These are phyloP conservation scores for Aspergillus olivimuriae DNA, from an alignment of 495 filamentous ascomycete genomes.

Conservation along the genomic window DNA sequence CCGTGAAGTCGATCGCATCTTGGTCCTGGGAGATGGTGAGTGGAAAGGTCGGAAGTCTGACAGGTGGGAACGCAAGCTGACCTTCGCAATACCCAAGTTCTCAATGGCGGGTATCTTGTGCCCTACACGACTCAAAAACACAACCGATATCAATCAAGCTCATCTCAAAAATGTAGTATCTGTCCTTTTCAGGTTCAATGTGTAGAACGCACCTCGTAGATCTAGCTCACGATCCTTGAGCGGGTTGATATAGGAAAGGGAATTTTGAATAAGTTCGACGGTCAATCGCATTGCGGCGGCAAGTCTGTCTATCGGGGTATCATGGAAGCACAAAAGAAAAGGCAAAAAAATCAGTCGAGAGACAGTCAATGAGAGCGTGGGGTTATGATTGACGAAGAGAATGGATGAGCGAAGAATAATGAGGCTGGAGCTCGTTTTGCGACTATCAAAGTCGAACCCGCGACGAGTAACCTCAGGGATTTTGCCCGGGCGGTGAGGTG, in stretches of 20 bases:
- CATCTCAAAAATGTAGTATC: constrained; percentile 83
- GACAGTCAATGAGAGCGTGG: not conserved
- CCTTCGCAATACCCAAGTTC: constrained; percentile 93
- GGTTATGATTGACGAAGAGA: not conserved
- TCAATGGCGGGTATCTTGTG: constrained; percentile 97
- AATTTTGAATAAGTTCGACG: constrained; percentile 82
- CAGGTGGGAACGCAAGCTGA: constrained; percentile 21
- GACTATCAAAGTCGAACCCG: not conserved
- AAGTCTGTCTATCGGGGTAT: constrained; percentile 14
- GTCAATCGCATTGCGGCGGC: constrained; percentile 78
- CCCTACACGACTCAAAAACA: constrained; percentile 58
- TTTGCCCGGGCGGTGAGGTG: constrained; percentile 14
- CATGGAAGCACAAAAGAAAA: constrained; percentile 5
- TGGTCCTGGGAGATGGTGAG: constrained; percentile 49
- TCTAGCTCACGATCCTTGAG: constrained; percentile 97
- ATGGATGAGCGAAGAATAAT: not conserved
- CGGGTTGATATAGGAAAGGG: constrained; percentile 95
- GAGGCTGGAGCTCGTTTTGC: constrained; percentile 4
- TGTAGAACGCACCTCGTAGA: constrained; percentile 88
- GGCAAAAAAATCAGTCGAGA: not conserved
- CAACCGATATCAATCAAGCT: constrained; percentile 79
- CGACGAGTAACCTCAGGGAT: constrained; percentile 2
- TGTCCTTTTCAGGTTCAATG: constrained; percentile 74
- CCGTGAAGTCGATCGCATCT: constrained; percentile 95
- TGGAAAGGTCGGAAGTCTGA: not conserved